phyloP scores from a whole-genome alignment of 768 basidiomycete genomes.

The Psilocybe sp. region DNA sequence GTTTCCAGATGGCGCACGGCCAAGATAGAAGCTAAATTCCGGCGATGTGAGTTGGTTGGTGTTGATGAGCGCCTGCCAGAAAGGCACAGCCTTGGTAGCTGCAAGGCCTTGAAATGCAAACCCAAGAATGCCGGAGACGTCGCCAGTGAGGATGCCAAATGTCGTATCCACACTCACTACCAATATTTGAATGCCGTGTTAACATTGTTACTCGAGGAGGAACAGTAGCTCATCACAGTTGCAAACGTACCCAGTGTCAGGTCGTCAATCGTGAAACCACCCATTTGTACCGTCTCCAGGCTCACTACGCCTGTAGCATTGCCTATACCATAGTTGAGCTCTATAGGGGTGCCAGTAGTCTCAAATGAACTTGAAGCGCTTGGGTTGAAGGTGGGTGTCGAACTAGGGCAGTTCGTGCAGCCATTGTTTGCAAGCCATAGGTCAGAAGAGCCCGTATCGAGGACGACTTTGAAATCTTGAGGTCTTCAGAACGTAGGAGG shows the following conservation, averaged over 20 bases:
- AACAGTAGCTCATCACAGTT: not conserved
- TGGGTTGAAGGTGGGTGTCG: too few relatives aligned
- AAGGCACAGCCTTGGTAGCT: constrained; percentile 51
- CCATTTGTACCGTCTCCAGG: constrained; percentile 65
- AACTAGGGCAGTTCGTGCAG: constrained; percentile 26
- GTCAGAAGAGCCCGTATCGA: constrained; percentile 91
- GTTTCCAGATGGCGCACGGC: constrained; percentile 19
- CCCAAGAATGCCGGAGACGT: constrained; percentile 71
- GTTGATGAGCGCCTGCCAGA: constrained; percentile 58
- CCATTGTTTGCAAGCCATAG: constrained; percentile 72
- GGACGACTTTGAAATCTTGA: constrained; percentile 71
- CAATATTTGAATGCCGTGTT: not conserved
- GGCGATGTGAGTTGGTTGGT: constrained; percentile 41
- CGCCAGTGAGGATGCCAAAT: constrained; percentile 39
- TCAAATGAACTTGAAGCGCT: too few relatives aligned
- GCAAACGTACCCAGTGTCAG: constrained; percentile 54
- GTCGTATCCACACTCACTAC: constrained; percentile 63
- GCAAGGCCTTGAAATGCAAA: constrained; percentile 66
- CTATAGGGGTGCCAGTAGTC: not conserved
- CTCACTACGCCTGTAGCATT: constrained; percentile 51
- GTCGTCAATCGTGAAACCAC: constrained; percentile 50
- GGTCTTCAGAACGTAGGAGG: constrained; percentile 30
- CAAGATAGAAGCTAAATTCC: constrained; percentile 66
- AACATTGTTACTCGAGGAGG: not conserved
- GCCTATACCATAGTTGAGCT: constrained; percentile 69